A percentile compares a stretch with the other conserved stretches of the same genome.
Evolutionary conservation across 306 rosid species (phyloP).

Genomic region (Leucaena leucocephala): DNA sequence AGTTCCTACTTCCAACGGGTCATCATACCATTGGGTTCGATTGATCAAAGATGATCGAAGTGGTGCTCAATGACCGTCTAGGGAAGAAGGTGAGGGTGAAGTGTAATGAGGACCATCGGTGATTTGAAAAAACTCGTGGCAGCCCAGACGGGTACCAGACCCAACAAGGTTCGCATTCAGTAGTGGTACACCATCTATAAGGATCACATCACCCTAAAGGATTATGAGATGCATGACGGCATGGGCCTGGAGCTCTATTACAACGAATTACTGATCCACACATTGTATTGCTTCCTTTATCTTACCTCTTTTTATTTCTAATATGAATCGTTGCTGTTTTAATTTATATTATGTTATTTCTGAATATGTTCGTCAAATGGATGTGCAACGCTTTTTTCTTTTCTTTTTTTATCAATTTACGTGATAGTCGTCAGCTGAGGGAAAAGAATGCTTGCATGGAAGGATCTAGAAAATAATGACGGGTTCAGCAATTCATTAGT

Average conservation of each 20-base stretch:
- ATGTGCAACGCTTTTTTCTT: not conserved
- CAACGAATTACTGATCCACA: constrained; percentile 43
- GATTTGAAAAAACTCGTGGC: constrained; percentile 95
- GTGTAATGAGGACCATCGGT: constrained; percentile 92
- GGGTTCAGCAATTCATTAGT: not conserved
- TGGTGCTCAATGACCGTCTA: constrained; percentile 82
- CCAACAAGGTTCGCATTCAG: constrained; percentile 82
- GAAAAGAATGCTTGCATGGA: not conserved
- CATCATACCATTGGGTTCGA: constrained; percentile 23
- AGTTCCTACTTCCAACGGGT: not conserved
- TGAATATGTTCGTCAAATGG: not conserved
- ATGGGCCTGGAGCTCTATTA: constrained; percentile 98
- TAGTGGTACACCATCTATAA: constrained; percentile 86
- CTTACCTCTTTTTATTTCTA: not conserved
- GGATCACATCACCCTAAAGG: constrained; percentile 88
- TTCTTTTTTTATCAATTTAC: not conserved
- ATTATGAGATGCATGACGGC: constrained; percentile 92
- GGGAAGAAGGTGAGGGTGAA: constrained; percentile 95
- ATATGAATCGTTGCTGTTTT: not conserved
- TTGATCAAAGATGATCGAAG: constrained; percentile 76
- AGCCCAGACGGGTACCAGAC: constrained; percentile 87
- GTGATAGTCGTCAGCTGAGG: not conserved
- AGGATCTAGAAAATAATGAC: not conserved
- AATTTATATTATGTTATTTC: not conserved
- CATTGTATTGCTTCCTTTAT: not conserved